These are phyloP conservation scores for Boehmeria nivea DNA, from an alignment of 306 rosid genomes.

Conservation along the genomic window DNA sequence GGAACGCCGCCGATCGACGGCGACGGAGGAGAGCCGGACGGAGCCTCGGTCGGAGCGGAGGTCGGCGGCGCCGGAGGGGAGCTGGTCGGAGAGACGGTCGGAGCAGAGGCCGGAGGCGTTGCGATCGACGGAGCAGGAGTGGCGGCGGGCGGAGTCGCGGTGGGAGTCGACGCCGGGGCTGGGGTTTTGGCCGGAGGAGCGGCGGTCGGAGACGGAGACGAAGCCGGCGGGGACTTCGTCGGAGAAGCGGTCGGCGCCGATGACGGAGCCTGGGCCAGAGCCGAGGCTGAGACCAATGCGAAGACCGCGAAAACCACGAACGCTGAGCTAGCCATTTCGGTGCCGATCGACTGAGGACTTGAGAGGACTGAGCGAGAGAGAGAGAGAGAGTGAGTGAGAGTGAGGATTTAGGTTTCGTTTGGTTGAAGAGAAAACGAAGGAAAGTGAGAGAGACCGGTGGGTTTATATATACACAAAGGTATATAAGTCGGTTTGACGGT, in stretches of 20 bases:
- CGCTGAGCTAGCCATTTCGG: constrained; percentile 45
- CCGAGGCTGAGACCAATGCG: constrained; percentile 31
- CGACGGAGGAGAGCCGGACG: constrained; percentile 5
- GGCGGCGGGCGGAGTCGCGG: constrained; percentile 12
- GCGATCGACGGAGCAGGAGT: constrained; percentile 11
- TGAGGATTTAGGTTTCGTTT: background rate
- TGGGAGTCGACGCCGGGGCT: constrained; percentile 15
- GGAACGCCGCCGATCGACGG: constrained; percentile 8
- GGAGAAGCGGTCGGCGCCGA: constrained; percentile 38
- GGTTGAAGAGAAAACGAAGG: background rate
- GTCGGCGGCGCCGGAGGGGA: constrained; percentile 27
- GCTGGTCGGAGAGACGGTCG: constrained; percentile 15
- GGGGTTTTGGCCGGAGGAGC: constrained; percentile 23
- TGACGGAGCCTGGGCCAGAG: constrained; percentile 31
- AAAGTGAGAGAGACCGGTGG: background rate
- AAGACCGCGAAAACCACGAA: constrained; percentile 21
- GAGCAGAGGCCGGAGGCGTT: constrained; percentile 17
- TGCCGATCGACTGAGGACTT: background rate
- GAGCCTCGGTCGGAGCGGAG: constrained; percentile 21
- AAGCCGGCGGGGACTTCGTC: constrained; percentile 18
- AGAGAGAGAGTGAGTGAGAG: background rate
- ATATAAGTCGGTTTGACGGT: constrained; percentile 29
- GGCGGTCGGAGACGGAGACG: constrained; percentile 4
- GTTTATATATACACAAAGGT: constrained; percentile 5
- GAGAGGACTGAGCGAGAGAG: background rate